Percentiles rank a stretch among this genome's conserved stretches.
Evolutionary conservation across 176 grass and related monocot species (phyloP).

Genomic region (Elaeis guineensis): DNA sequence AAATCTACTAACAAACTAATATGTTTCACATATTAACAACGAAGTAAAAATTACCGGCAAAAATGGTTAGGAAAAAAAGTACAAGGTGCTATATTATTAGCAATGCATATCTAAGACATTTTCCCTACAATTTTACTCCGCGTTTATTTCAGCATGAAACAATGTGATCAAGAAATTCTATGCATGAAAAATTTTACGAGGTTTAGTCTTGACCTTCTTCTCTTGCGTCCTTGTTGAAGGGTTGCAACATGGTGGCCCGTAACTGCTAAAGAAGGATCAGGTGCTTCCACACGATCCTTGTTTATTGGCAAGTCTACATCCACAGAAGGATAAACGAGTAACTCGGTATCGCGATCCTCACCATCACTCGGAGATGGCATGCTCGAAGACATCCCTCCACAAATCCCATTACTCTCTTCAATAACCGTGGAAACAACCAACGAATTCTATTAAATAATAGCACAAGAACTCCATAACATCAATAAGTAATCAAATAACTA

Average conservation of each 20-base stretch:
- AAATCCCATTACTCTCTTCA: conserved; percentile 17
- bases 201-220: conserved; percentile 36
- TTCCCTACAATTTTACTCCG: too few species aligned
- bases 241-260: conserved; percentile 44
- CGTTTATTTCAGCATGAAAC: not conserved
- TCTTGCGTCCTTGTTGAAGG: conserved; percentile 28
- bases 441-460: conserved; percentile 19
- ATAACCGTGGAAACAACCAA: conserved; percentile 20
- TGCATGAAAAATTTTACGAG: not conserved
- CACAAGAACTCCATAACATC: not conserved
- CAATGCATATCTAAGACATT: too few species aligned
- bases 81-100: too few species aligned
- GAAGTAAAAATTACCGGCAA: too few species aligned
- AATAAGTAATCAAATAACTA: not conserved
- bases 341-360: conserved; percentile 58
- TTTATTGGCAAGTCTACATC: conserved; percentile 48
- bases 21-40: too few species aligned
- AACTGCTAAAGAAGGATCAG: conserved; percentile 48
- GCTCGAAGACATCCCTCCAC: conserved; percentile 9
- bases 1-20: too few species aligned
- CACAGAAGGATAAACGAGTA: conserved; percentile 31
- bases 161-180: conserved; percentile 3
- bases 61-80: too few species aligned
- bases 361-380: conserved; percentile 47
- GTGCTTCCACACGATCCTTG: conserved; percentile 21